Percentiles rank a stretch among this genome's conserved stretches.
Evolutionary conservation across 768 basidiomycete species (phyloP).

Genomic region (Tricholoma furcatifolium): DNA sequence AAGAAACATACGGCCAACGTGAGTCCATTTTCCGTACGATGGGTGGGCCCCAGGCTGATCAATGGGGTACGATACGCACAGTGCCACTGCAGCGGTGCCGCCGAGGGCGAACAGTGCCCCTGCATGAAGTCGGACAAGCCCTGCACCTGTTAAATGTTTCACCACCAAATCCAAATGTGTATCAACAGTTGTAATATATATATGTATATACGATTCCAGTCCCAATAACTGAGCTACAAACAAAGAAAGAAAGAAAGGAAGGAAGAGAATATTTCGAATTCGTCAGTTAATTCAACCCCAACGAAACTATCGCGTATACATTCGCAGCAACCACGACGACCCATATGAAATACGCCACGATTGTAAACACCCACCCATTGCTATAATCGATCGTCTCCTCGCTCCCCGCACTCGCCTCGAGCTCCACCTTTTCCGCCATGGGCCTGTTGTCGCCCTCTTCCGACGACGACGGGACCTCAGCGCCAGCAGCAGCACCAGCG

Average conservation of each 20-base stretch:
- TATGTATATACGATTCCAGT: no score
- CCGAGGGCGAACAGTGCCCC: conserved; percentile 24
- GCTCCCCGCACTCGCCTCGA: conserved; percentile 4
- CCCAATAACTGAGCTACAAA: no score
- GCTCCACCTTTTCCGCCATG: conserved; percentile 8
- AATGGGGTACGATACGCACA: conserved; percentile 7
- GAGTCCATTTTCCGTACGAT: background rate
- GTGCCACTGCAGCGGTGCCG: conserved; percentile 31
- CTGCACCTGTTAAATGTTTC: conserved; percentile 30
- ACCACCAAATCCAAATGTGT: no score
- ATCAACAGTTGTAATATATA: no score
- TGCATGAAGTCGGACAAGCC: conserved; percentile 30
- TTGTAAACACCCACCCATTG: conserved; percentile 35
- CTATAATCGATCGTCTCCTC: conserved; percentile 36
- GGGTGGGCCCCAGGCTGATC: background rate
- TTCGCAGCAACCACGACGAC: conserved; percentile 47
- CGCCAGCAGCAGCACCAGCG: no score
- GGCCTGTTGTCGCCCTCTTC: conserved; percentile 1
- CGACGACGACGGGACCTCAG: background rate
- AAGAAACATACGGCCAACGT: conserved; percentile 38
- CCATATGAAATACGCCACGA: conserved; percentile 46
- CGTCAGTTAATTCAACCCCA: conserved; percentile 27
- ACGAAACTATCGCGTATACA: conserved; percentile 47
- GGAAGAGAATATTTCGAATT: background rate
- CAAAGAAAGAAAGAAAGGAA: no score